Evolutionary conservation across 345 rosid species (phyloP).

Genomic region (Eutrema japonicum): DNA sequence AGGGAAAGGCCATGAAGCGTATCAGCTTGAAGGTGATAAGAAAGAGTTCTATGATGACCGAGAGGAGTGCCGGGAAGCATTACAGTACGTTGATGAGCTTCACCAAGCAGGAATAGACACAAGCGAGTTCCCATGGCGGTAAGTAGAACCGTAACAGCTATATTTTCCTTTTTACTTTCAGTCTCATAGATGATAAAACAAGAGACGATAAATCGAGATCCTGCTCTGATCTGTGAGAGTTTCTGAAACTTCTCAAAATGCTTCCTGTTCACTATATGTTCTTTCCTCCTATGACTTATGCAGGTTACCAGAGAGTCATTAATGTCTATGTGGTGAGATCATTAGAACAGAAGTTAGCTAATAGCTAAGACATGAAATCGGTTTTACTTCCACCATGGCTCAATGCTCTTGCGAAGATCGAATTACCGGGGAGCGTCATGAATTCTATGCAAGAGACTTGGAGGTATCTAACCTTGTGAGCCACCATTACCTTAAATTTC

Average conservation of each 20-base stretch:
- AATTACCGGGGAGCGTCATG: conserved; percentile 18
- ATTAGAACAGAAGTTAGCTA: conserved; percentile 26
- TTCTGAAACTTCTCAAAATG: conserved; percentile 16
- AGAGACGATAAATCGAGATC: background rate
- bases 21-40: conserved; percentile 84
- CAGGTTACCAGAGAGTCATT: conserved; percentile 96
- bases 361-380: conserved; percentile 22
- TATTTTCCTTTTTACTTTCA: too few species aligned
- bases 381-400: conserved; percentile 27
- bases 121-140: conserved; percentile 99
- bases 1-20: conserved; percentile 92
- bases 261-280: conserved; percentile 20
- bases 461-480: conserved; percentile 25
- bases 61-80: conserved; percentile 91
- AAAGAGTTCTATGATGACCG: conserved; percentile 86
- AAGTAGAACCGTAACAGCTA: conserved; percentile 3
- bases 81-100: conserved; percentile 91
- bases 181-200: conserved; percentile 7
- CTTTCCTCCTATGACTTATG: conserved; percentile 30
- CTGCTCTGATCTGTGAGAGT: background rate
- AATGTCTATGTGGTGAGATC: conserved; percentile 24
- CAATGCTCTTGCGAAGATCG: conserved; percentile 16
- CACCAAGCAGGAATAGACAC: conserved; percentile 98
- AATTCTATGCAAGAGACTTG: conserved; percentile 23
- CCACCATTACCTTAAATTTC: conserved; percentile 24